A percentile compares a stretch with the other conserved stretches of the same genome.
Conservation (phyloP, 179 eudicot genomes). For the Vitellaria paradoxa region DNA sequence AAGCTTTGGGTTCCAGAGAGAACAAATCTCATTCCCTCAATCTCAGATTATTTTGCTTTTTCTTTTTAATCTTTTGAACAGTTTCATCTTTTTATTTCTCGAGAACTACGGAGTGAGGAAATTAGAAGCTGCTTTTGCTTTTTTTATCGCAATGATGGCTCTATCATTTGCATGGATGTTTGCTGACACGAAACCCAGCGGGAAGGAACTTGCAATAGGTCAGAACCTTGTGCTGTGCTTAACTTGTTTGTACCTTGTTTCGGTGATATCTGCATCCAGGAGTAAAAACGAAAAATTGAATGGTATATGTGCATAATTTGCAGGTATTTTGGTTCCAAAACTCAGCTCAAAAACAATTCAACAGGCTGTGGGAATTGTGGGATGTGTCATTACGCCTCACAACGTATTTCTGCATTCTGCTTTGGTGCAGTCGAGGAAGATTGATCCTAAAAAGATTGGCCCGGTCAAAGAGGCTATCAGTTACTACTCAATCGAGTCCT, state of each 20-base stretch:
- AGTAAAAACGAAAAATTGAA: background rate
- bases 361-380: constrained; percentile 69
- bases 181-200: constrained; percentile 69
- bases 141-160: constrained; percentile 73
- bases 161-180: constrained; percentile 91
- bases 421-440: constrained; percentile 61
- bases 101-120: constrained; percentile 41
- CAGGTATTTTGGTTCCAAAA: constrained; percentile 61
- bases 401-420: constrained; percentile 47
- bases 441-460: constrained; percentile 45
- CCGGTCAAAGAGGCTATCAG: constrained; percentile 61
- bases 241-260: background rate
- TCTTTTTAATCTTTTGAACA: constrained; percentile 20
- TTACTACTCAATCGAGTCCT: constrained; percentile 71
- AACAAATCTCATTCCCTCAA: no score
- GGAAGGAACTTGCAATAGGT: constrained; percentile 67
- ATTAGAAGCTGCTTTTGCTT: constrained; percentile 72
- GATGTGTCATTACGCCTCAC: constrained; percentile 51
- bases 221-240: constrained; percentile 34
- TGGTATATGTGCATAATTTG: background rate
- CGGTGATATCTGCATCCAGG: background rate
- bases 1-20: no score
- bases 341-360: constrained; percentile 57
- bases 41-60: no score
- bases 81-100: constrained; percentile 61